Percentiles rank a stretch among this genome's conserved stretches.
phyloP scores from a whole-genome alignment of 1,284 basidiomycete species.

The Moesziomyces globuligerus region DNA sequence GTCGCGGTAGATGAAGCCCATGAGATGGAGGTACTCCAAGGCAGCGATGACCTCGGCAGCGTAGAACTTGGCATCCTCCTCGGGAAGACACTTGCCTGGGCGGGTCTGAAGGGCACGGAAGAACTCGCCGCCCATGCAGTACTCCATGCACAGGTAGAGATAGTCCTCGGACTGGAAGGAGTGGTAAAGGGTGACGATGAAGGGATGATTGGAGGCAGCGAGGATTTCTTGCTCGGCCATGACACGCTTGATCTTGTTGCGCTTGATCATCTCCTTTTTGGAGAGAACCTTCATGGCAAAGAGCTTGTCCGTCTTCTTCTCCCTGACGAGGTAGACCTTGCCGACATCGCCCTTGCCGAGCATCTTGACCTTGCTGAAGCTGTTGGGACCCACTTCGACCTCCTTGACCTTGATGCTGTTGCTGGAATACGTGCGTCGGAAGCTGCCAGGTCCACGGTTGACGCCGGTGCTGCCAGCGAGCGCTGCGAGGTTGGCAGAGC shows the following conservation, averaged over 20 bases:
- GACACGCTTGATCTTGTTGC: constrained; percentile 67
- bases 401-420: constrained; percentile 92
- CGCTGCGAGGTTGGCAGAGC: constrained; percentile 71
- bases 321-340: constrained; percentile 64
- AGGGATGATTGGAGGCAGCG: constrained; percentile 64
- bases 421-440: constrained; percentile 92
- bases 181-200: constrained; percentile 67
- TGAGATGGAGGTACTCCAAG: constrained; percentile 95
- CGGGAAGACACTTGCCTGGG: constrained; percentile 92
- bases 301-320: constrained; percentile 60
- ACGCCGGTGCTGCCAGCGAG: constrained; percentile 60
- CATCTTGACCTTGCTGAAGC: constrained; percentile 66
- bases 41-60: constrained; percentile 98
- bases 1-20: constrained; percentile 99
- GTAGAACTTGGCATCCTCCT: constrained; percentile 96
- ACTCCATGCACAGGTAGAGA: constrained; percentile 70
- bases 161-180: constrained; percentile 67
- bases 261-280: constrained; percentile 67
- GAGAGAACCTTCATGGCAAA: constrained; percentile 67
- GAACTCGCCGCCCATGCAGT: constrained; percentile 99
- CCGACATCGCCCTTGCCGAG: constrained; percentile 67
- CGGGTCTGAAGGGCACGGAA: constrained; percentile 85
- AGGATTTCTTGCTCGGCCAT: constrained; percentile 66
- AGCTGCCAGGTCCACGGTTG: constrained; percentile 72
- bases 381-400: constrained; percentile 62